Percentiles rank a stretch among this genome's conserved stretches.
These are phyloP conservation scores for Limonium bicolor DNA, from an alignment of 148 eudicot genomes.

Conservation along the genomic window DNA sequence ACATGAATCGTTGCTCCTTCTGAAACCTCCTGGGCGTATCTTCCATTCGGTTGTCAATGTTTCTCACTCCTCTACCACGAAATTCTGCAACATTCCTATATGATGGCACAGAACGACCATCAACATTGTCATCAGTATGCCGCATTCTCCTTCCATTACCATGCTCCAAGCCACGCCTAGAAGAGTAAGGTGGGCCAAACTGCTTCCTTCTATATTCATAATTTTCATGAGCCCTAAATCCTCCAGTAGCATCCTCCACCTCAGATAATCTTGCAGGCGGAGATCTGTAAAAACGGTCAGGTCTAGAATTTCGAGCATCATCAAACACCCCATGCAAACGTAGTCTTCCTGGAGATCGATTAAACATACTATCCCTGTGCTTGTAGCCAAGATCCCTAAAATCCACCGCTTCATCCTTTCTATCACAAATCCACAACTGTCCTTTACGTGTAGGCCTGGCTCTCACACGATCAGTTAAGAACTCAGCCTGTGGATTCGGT, in stretches of 20 bases:
- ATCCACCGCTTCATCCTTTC: slow-evolving; percentile 20
- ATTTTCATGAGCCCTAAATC: slow-evolving; percentile 17
- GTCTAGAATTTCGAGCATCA: background rate
- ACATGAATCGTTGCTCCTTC: slow-evolving; percentile 12
- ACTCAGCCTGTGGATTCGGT: slow-evolving; percentile 17
- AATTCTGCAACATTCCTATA: slow-evolving; percentile 18
- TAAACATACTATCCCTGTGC: slow-evolving; percentile 8
- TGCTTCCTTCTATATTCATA: slow-evolving; percentile 19
- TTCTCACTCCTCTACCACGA: slow-evolving; percentile 17
- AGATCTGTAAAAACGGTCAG: slow-evolving; percentile 7
- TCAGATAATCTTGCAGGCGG: slow-evolving; percentile 17
- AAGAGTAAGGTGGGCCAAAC: slow-evolving; percentile 10
- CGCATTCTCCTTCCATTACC: slow-evolving; percentile 13
- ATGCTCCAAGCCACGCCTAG: slow-evolving; percentile 16
- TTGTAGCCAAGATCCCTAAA: slow-evolving; percentile 19
- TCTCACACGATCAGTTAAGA: slow-evolving; percentile 9
- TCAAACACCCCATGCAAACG: slow-evolving; percentile 12
- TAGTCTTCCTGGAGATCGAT: slow-evolving; percentile 19
- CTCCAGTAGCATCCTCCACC: slow-evolving; percentile 12
- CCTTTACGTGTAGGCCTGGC: slow-evolving; percentile 18
- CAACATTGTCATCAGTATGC: slow-evolving; percentile 12
- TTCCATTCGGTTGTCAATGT: slow-evolving; percentile 14
- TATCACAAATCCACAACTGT: slow-evolving; percentile 12
- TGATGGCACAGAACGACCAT: slow-evolving; percentile 10
- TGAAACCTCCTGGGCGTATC: slow-evolving; percentile 20